Percentiles rank a stretch among this genome's conserved stretches.
These are phyloP conservation scores for Arthrobotrys conoides DNA, from an alignment of 2,329 filamentous ascomycete species.

Conservation along the genomic window DNA sequence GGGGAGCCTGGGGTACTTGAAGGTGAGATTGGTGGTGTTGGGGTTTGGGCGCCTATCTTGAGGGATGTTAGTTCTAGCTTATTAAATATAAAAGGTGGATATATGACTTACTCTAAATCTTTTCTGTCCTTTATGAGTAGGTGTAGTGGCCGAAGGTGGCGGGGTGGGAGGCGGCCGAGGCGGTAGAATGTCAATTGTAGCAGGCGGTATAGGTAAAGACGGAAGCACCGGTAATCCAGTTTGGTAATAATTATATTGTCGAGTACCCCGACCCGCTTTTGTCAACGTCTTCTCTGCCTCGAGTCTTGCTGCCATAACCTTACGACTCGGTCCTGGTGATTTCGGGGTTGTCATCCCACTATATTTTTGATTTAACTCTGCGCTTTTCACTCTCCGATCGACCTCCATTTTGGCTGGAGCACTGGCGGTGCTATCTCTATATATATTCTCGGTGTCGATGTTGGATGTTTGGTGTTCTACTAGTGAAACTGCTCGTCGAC, in stretches of 20 bases:
- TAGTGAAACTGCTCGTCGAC: conserved; percentile 3
- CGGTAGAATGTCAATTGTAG: conserved; percentile 37
- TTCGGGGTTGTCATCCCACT: not conserved
- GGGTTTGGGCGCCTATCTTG: conserved; percentile 14
- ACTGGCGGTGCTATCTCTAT: not conserved
- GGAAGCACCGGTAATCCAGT: conserved; percentile 36
- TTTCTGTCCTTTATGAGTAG: conserved; percentile 28
- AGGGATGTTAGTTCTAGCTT: conserved; percentile 11
- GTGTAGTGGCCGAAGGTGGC: conserved; percentile 20
- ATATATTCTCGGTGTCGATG: not conserved
- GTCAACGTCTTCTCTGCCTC: conserved; percentile 44
- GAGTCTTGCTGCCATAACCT: conserved; percentile 29
- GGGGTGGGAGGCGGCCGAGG: conserved; percentile 37
- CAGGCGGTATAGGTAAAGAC: conserved; percentile 46
- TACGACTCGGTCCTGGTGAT: not conserved
- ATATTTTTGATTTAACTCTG: not conserved
- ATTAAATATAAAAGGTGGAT: not conserved
- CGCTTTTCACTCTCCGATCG: conserved; percentile 8
- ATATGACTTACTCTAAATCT: conserved; percentile 29
- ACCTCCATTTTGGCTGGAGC: not conserved
- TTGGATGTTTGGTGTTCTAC: not conserved
- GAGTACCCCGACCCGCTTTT: not conserved
- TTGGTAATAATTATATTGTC: conserved; percentile 14
- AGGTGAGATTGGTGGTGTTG: conserved; percentile 48
- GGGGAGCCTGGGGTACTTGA: conserved; percentile 12